These are phyloP conservation scores for Thelonectria blattea DNA, from an alignment of 2,329 filamentous ascomycete genomes.

Conservation along the genomic window DNA sequence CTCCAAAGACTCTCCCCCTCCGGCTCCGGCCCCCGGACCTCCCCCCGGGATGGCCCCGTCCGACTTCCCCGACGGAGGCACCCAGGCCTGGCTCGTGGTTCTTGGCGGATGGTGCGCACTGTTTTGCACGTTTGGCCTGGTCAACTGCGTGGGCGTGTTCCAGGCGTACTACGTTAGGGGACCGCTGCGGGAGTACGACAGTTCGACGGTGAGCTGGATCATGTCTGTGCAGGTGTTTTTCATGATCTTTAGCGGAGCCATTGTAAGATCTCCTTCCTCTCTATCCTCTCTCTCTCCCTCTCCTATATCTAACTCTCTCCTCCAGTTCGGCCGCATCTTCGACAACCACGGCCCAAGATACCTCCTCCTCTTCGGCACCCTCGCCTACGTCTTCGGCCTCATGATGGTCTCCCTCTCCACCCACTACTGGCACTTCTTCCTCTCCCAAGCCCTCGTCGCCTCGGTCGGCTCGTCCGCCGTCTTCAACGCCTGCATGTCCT, in stretches of 20 bases:
- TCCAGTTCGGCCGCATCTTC: slow-evolving; percentile 62
- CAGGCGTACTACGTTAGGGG: slow-evolving; percentile 62
- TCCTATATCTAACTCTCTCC: too few relatives aligned
- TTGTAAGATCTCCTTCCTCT: too few relatives aligned
- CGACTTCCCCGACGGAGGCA: slow-evolving; percentile 66
- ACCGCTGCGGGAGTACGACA: slow-evolving; percentile 53
- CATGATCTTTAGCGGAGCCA: slow-evolving; percentile 56
- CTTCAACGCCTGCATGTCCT: slow-evolving; percentile 51
- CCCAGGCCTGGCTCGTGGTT: slow-evolving; percentile 63
- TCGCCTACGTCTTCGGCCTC: slow-evolving; percentile 66
- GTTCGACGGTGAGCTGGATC: slow-evolving; percentile 66
- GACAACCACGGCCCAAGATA: slow-evolving; percentile 69
- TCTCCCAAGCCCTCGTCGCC: slow-evolving; percentile 50
- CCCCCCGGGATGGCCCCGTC: slow-evolving; percentile 48
- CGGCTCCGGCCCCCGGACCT: slow-evolving; percentile 20
- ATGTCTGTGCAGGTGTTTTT: slow-evolving; percentile 58
- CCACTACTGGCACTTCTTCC: slow-evolving; percentile 53
- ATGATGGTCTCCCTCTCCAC: slow-evolving; percentile 66
- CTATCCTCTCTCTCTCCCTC: slow-evolving; percentile 13
- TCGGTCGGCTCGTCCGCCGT: slow-evolving; percentile 51
- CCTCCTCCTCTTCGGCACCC: slow-evolving; percentile 58
- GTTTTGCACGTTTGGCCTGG: slow-evolving; percentile 53
- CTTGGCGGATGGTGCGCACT: slow-evolving; percentile 51
- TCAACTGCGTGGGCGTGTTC: slow-evolving; percentile 60
- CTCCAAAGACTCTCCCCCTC: too few relatives aligned